Percentiles rank a stretch among this genome's conserved stretches.
phyloP scores from a whole-genome alignment of 2,329 filamentous ascomycete species.

The Cordyceps farinosa region DNA sequence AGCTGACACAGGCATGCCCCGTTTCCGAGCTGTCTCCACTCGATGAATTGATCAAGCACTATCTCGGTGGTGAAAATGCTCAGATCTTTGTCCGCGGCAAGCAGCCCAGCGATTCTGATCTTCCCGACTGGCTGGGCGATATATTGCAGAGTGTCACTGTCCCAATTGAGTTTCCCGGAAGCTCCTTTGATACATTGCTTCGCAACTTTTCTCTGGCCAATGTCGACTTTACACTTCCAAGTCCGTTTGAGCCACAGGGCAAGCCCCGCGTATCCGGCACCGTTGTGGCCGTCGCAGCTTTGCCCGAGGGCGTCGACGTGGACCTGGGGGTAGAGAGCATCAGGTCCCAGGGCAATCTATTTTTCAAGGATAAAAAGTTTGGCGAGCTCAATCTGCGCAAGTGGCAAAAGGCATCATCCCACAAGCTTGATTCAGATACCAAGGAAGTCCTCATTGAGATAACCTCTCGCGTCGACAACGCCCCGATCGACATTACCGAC shows the following conservation, averaged over 20 bases:
- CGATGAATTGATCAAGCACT: slow-evolving; percentile 74
- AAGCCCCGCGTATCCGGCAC: slow-evolving; percentile 79
- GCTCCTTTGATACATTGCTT: slow-evolving; percentile 76
- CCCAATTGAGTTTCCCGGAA: slow-evolving; percentile 78
- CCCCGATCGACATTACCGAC: slow-evolving; percentile 79
- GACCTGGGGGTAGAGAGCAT: slow-evolving; percentile 74
- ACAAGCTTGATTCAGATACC: slow-evolving; percentile 54
- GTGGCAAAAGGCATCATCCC: slow-evolving; percentile 84
- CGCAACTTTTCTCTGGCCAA: slow-evolving; percentile 83
- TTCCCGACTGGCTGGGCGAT: slow-evolving; percentile 78
- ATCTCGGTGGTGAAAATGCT: slow-evolving; percentile 74
- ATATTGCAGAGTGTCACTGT: slow-evolving; percentile 78
- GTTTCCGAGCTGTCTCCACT: slow-evolving; percentile 75
- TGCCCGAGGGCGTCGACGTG: slow-evolving; percentile 87
- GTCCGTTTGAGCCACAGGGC: slow-evolving; percentile 68
- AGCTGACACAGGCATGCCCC: slow-evolving; percentile 71
- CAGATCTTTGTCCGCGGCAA: slow-evolving; percentile 82
- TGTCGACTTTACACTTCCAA: slow-evolving; percentile 81
- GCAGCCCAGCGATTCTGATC: slow-evolving; percentile 58
- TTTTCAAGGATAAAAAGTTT: slow-evolving; percentile 72
- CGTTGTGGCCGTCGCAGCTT: slow-evolving; percentile 70
- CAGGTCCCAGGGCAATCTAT: slow-evolving; percentile 74
- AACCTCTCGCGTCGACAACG: slow-evolving; percentile 70
- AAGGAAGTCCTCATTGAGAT: slow-evolving; percentile 66
- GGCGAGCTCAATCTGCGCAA: slow-evolving; percentile 74